Evolutionary conservation across 352 stramenopile species (phyloP), one percentile per base, ranked within the genome.

Genomic region (Globisporangium barbulae): DNA sequence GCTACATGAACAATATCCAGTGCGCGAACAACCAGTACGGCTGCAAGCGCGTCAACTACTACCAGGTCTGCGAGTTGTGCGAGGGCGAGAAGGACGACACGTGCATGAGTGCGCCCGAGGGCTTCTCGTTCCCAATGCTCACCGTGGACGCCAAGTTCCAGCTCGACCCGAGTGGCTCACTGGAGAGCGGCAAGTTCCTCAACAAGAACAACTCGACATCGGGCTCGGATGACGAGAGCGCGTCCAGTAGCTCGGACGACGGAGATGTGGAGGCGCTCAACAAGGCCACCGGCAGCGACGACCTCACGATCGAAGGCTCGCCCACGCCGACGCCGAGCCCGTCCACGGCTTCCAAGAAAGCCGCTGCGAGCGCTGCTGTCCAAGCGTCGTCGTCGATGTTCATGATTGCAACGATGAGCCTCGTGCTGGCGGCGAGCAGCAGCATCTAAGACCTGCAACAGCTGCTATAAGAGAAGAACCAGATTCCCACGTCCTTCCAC

Each of bases 61-160:
- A 73, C 13, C 85, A 94, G 71, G 61, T 89, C 10, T 94, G 85
- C 41, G 31, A 79, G 12, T 63, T 84, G 25, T 94, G 85, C 65
- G 58, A 54, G n/a, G 37, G 17, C 60, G 65, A 30, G 19, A 57
- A 42, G 21, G 64, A 54, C 21, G 65, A 66, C n/a, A 64, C 64
- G 50, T 84, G 79, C 54, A 72, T 75, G 28, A 59, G 49, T 13
- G 74, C 76, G 2, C 73, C 79, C 8, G 69, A 70, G 10, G 35
- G 44, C 22, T 89, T 77, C 44, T 73, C 69, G 53, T 89, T 83
- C 72, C 81, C 81, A 10, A 66, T 69, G 21, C 64, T 89, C 70
- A 1, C 54, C 41, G 48, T 91, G 79, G 31, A 66, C 44, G n/a
- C 31, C 21, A 31, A 44, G 17, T 66, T 66, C 52, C 54, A 66